Conservation (phyloP, 352 stramenopile genomes). For the Globisporangium emineosum region DNA sequence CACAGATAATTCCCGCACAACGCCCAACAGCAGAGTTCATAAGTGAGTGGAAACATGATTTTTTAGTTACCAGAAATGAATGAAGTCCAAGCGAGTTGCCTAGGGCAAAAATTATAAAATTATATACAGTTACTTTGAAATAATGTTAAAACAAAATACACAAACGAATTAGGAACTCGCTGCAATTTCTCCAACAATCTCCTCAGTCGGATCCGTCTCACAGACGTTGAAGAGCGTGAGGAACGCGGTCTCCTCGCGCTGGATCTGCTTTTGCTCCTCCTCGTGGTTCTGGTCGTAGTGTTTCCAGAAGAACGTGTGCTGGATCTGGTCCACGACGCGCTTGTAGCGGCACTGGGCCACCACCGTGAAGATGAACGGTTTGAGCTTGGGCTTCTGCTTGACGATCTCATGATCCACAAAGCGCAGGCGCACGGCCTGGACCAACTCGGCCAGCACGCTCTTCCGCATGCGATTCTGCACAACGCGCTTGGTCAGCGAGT, state of each 20-base stretch:
- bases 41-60: too few relatives aligned
- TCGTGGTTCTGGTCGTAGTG: neutral
- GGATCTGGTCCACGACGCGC: neutral
- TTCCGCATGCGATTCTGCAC: neutral
- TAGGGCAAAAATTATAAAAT: too few relatives aligned
- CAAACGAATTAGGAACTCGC: neutral
- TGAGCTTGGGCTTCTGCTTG: neutral
- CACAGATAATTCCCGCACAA: too few relatives aligned
- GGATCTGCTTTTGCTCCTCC: neutral
- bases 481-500: neutral
- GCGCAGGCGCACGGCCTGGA: neutral
- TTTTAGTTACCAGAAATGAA: too few relatives aligned
- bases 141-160: neutral
- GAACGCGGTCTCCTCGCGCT: neutral
- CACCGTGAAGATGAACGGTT: neutral
- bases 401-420: neutral
- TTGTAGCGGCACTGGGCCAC: neutral
- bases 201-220: too few relatives aligned
- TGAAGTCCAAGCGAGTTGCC: too few relatives aligned
- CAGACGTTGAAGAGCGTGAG: neutral
- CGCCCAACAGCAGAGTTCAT: too few relatives aligned
- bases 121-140: too few relatives aligned
- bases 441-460: neutral
- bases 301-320: neutral
- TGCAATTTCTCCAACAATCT: neutral